Percentiles rank a stretch among this genome's conserved stretches.
Conservation (phyloP, 805 yeast species). For the Sungouiozyma ichnusensis region DNA sequence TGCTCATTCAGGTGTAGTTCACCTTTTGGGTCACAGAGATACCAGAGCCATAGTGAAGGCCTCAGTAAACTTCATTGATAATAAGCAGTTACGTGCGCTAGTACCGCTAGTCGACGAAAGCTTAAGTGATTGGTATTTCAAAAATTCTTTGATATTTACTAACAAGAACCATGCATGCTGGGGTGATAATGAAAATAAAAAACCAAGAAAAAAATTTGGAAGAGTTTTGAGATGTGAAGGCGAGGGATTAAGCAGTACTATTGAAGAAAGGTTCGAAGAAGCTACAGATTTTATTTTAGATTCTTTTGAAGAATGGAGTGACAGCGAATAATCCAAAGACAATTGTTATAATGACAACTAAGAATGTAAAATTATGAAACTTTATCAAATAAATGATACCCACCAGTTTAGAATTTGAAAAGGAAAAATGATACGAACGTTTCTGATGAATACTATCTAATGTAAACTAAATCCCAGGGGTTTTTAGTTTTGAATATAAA, state of each 20-base stretch:
- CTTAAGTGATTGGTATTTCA: conserved; percentile 84
- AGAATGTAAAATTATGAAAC: neutral
- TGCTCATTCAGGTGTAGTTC: conserved; percentile 77
- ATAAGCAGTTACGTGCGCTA: conserved; percentile 61
- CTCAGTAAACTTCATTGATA: conserved; percentile 57
- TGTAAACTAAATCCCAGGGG: no score
- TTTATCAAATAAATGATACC: no score
- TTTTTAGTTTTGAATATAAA: no score
- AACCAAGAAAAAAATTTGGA: conserved; percentile 86
- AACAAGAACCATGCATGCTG: conserved; percentile 69
- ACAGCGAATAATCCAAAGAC: conserved; percentile 28
- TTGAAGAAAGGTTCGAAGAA: conserved; percentile 76
- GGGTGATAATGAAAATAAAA: conserved; percentile 50
- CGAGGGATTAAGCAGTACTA: conserved; percentile 66
- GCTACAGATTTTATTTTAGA: conserved; percentile 76
- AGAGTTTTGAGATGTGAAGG: conserved; percentile 65
- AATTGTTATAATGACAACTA: no score
- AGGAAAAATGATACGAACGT: no score
- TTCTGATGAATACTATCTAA: no score
- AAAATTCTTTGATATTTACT: conserved; percentile 75
- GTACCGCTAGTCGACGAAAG: conserved; percentile 85
- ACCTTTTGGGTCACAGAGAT: conserved; percentile 75
- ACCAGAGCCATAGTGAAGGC: conserved; percentile 57
- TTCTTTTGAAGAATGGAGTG: conserved; percentile 59
- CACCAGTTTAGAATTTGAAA: no score